Evolutionary conservation across 176 grass and related monocot species (phyloP).

Genomic region (Rhipidocladum racemiflorum): DNA sequence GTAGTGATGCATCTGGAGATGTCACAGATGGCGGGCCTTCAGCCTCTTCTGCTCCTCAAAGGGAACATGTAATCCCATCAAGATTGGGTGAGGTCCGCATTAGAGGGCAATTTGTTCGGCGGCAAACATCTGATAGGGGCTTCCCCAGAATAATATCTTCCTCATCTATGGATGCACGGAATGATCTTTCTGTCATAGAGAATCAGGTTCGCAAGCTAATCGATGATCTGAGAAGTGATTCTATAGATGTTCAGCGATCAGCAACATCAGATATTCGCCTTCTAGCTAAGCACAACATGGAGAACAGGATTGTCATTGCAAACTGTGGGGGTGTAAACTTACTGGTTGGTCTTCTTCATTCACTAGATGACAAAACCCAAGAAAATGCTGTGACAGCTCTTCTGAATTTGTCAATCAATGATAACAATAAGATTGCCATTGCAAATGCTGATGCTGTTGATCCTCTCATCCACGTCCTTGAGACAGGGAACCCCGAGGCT

Average conservation of each 20-base stretch:
- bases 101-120: slow-evolving; percentile 49
- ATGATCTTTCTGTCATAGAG: slow-evolving; percentile 69
- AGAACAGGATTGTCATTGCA: slow-evolving; percentile 87
- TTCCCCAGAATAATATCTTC: slow-evolving; percentile 68
- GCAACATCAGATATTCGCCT: slow-evolving; percentile 65
- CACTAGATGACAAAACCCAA: slow-evolving; percentile 60
- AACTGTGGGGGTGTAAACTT: slow-evolving; percentile 73
- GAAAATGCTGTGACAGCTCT: slow-evolving; percentile 88
- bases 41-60: slow-evolving; percentile 46
- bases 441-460: slow-evolving; percentile 75
- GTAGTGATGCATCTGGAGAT: slow-evolving; percentile 61
- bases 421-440: slow-evolving; percentile 93
- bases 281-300: slow-evolving; percentile 94
- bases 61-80: slow-evolving; percentile 45
- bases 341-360: slow-evolving; percentile 76
- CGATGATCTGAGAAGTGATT: slow-evolving; percentile 71
- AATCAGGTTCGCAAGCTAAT: slow-evolving; percentile 64
- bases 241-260: slow-evolving; percentile 50
- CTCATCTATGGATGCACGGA: slow-evolving; percentile 55
- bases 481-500: slow-evolving; percentile 83
- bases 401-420: slow-evolving; percentile 93
- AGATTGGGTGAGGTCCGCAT: slow-evolving; percentile 37
- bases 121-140: slow-evolving; percentile 56
- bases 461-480: slow-evolving; percentile 88
- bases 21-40: slow-evolving; percentile 42